A percentile compares a stretch with the other conserved stretches of the same genome.
Conservation (phyloP, 306 rosid species). For the Prunus armeniaca region DNA sequence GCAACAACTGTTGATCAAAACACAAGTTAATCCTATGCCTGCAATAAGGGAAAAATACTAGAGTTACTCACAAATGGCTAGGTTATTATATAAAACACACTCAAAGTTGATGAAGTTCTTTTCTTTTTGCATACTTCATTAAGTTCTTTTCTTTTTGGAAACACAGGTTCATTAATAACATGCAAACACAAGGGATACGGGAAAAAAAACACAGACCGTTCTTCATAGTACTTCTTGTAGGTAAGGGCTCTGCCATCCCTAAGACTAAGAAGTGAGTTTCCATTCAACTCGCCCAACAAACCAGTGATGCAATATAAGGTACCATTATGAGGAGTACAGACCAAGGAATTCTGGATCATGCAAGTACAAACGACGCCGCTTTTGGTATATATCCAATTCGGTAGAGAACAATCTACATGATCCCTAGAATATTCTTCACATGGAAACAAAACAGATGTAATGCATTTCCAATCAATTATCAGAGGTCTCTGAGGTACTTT, state of each 20-base stretch:
- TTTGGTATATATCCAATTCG: slow-evolving; percentile 32
- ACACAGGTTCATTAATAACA: neutral
- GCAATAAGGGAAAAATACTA: slow-evolving; percentile 22
- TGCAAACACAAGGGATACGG: neutral
- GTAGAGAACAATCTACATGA: slow-evolving; percentile 22
- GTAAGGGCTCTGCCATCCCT: slow-evolving; percentile 40
- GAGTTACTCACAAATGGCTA: neutral
- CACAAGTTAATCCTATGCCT: slow-evolving; percentile 57
- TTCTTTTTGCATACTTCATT: neutral
- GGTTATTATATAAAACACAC: neutral
- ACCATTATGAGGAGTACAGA: slow-evolving; percentile 68
- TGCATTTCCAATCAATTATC: slow-evolving; percentile 55
- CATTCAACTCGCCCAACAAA: slow-evolving; percentile 39
- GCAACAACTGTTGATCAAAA: slow-evolving; percentile 45
- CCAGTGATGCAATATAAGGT: slow-evolving; percentile 48
- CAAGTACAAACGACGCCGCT: slow-evolving; percentile 53
- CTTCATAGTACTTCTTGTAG: slow-evolving; percentile 52
- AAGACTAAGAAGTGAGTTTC: slow-evolving; percentile 46
- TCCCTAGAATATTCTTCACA: slow-evolving; percentile 1
- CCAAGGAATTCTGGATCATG: slow-evolving; percentile 51
- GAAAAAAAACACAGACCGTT: slow-evolving; percentile 38
- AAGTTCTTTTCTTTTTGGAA: neutral
- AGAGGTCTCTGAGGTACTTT: neutral
- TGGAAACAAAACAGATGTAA: slow-evolving; percentile 43
- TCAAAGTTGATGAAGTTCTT: neutral